Conservation (phyloP, 139 green algal genomes). For the Yamagishiella unicocca region DNA sequence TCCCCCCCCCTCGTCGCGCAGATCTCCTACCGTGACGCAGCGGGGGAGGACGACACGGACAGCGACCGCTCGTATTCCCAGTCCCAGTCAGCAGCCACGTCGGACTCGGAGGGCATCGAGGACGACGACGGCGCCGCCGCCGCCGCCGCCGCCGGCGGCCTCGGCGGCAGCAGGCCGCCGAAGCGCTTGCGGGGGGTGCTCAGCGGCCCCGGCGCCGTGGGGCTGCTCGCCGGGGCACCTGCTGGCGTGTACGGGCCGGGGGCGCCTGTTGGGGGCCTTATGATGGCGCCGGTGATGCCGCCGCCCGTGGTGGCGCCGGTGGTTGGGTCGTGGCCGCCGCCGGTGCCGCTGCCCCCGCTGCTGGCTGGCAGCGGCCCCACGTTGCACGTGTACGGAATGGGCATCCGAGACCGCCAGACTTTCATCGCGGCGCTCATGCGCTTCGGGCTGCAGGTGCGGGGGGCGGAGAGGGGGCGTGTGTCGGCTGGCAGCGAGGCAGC, state of each 20-base stretch:
- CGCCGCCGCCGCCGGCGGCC: neutral
- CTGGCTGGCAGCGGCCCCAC: neutral
- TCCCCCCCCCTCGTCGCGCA: neutral
- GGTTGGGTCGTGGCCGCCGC: neutral
- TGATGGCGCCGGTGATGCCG: neutral
- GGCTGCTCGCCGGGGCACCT: neutral
- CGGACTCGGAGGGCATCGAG: neutral
- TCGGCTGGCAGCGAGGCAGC: no score
- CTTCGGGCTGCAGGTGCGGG: constrained; percentile 46
- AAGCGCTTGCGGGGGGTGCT: no score
- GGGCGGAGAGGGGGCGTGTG: neutral
- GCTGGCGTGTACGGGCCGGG: neutral
- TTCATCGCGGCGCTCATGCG: constrained; percentile 48
- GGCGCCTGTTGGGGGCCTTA: neutral
- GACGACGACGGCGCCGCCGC: neutral
- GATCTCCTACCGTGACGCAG: constrained; percentile 35
- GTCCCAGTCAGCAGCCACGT: neutral
- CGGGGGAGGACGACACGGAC: constrained; percentile 15
- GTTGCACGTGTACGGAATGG: constrained; percentile 36
- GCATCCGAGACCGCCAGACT: constrained; percentile 10
- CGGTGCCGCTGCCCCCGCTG: constrained; percentile 16
- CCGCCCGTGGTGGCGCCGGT: neutral
- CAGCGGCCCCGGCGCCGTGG: no score
- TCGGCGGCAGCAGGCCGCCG: neutral
- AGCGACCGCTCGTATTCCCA: constrained; percentile 2